Conservation (phyloP, 2,329 filamentous ascomycete genomes). For the Coniochaeta hoffmannii region DNA sequence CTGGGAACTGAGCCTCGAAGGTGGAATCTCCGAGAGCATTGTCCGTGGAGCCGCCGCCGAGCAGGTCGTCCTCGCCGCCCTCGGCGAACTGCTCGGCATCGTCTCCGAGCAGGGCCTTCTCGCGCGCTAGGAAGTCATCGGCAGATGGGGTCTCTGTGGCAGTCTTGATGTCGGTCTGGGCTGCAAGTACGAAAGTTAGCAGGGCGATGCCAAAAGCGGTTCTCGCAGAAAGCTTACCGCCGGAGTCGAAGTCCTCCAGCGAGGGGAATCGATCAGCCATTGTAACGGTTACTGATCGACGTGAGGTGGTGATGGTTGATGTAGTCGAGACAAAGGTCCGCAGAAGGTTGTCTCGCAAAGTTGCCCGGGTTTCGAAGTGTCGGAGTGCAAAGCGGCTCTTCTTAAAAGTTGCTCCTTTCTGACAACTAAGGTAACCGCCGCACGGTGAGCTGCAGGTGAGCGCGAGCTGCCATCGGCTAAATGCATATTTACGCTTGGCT, state of each 20-base stretch:
- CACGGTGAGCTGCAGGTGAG: neutral
- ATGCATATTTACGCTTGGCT: neutral
- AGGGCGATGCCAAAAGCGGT: neutral
- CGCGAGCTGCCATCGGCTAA: neutral
- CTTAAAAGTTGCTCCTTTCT: neutral
- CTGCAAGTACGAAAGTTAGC: constrained; percentile 31
- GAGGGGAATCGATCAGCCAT: constrained; percentile 79
- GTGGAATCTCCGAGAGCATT: constrained; percentile 35
- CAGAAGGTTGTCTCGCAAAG: neutral
- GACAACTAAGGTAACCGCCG: too few species aligned
- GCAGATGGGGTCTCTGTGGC: constrained; percentile 52
- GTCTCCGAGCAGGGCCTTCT: constrained; percentile 84
- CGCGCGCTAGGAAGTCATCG: constrained; percentile 84
- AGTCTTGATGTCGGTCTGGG: constrained; percentile 58
- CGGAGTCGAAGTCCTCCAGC: constrained; percentile 68
- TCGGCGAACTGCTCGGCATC: constrained; percentile 84
- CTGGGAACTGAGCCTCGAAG: constrained; percentile 89
- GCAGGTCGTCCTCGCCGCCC: constrained; percentile 63
- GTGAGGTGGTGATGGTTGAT: neutral
- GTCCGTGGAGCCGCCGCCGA: constrained; percentile 51
- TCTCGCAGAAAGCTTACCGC: constrained; percentile 34
- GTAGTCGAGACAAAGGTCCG: neutral
- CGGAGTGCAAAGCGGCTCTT: neutral
- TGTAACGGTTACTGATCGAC: constrained; percentile 12
- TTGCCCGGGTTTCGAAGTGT: neutral